Percentiles rank a stretch among this genome's conserved stretches.
These are phyloP conservation scores for Eucalyptus tenuipes DNA, from an alignment of 345 rosid species.

Conservation along the genomic window DNA sequence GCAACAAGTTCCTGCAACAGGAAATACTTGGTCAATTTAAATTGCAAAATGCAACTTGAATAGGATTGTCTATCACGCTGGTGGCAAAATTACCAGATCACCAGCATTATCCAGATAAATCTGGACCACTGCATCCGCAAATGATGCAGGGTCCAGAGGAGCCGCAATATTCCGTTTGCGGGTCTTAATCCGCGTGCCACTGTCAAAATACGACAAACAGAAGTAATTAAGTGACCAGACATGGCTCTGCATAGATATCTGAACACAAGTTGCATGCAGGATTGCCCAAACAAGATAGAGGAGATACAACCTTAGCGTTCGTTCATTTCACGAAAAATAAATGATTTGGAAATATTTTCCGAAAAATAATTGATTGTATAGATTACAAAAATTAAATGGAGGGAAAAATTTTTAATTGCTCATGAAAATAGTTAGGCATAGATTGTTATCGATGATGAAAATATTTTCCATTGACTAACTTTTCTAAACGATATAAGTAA, in stretches of 20 bases:
- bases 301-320: background rate
- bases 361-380: too few relatives aligned
- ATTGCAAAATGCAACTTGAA: background rate
- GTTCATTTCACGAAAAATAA: too few relatives aligned
- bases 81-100: slow-evolving; percentile 59
- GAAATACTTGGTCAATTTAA: background rate
- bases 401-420: too few relatives aligned
- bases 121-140: slow-evolving; percentile 97
- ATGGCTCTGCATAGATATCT: background rate
- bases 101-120: slow-evolving; percentile 95
- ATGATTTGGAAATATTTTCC: too few relatives aligned
- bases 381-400: too few relatives aligned
- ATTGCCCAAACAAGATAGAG: background rate
- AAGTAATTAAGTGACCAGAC: background rate
- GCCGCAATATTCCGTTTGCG: slow-evolving; percentile 99
- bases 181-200: slow-evolving; percentile 99
- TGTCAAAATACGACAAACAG: slow-evolving; percentile 3
- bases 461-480: too few relatives aligned
- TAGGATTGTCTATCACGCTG: background rate
- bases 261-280: background rate
- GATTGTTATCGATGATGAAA: too few relatives aligned
- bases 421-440: too few relatives aligned
- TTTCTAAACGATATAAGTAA: too few relatives aligned
- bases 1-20: slow-evolving; percentile 68
- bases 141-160: slow-evolving; percentile 96